Evolutionary conservation across 345 rosid genomes (phyloP).

Genomic region (Boechera divaricarpa): DNA sequence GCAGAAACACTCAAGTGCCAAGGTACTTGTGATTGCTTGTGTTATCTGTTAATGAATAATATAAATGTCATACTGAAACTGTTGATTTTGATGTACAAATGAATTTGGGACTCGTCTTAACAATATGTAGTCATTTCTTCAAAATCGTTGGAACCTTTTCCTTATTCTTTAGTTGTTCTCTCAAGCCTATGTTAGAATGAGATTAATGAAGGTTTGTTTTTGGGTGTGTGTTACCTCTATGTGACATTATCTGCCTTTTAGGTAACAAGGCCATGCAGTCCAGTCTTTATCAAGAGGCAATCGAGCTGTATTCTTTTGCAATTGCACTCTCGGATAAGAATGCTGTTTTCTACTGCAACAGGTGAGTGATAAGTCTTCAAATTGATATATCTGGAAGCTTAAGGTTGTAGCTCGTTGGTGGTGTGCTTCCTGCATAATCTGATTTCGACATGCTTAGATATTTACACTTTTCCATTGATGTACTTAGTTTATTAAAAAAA

Average conservation of each 20-base stretch:
- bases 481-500: not conserved
- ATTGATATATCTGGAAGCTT: not conserved
- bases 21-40: constrained; percentile 53
- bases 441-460: constrained; percentile 9
- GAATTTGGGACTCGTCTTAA: not conserved
- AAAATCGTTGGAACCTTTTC: not conserved
- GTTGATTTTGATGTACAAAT: no score
- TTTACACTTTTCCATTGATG: constrained; percentile 15
- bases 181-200: constrained; percentile 1
- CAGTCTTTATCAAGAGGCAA: constrained; percentile 67
- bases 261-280: constrained; percentile 90
- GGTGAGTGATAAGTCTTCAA: constrained; percentile 50
- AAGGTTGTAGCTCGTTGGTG: constrained; percentile 9
- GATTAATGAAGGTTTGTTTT: not conserved
- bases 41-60: not conserved
- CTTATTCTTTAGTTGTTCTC: constrained; percentile 14
- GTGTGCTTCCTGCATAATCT: constrained; percentile 17
- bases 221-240: not conserved
- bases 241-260: constrained; percentile 39
- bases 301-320: constrained; percentile 78
- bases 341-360: constrained; percentile 90
- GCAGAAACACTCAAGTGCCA: constrained; percentile 78
- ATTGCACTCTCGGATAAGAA: constrained; percentile 65
- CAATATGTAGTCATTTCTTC: not conserved
- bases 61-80: not conserved